phyloP scores from a whole-genome alignment of 1,284 basidiomycete genomes.

The Wolfiporia cocos region DNA sequence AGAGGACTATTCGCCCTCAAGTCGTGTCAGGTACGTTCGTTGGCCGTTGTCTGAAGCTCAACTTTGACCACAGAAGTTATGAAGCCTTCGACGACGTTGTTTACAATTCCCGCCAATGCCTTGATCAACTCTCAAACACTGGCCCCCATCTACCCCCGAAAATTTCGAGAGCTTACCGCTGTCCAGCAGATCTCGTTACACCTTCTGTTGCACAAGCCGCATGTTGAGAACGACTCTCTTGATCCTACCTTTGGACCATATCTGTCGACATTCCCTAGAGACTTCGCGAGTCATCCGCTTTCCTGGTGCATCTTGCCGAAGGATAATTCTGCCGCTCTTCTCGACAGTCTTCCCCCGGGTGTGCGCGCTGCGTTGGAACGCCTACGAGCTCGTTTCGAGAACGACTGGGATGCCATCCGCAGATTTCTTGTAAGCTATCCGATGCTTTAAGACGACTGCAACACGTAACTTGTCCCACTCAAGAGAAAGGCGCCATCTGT shows the following conservation, averaged over 20 bases:
- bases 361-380: constrained; percentile 39
- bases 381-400: constrained; percentile 46
- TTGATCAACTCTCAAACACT: constrained; percentile 71
- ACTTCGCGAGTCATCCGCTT: constrained; percentile 72
- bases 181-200: constrained; percentile 48
- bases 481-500: too few species aligned
- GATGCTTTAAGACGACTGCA: not conserved
- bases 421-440: constrained; percentile 40
- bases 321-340: constrained; percentile 21
- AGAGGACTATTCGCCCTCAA: constrained; percentile 61
- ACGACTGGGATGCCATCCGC: constrained; percentile 50
- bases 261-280: constrained; percentile 62
- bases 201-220: constrained; percentile 33
- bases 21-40: constrained; percentile 36
- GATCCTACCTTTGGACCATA: constrained; percentile 72
- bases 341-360: constrained; percentile 45
- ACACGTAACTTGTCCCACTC: too few species aligned
- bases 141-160: constrained; percentile 24
- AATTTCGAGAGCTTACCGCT: constrained; percentile 38
- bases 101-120: constrained; percentile 63
- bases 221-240: constrained; percentile 29
- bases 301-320: constrained; percentile 51
- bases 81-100: constrained; percentile 52
- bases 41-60: not conserved
- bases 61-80: not conserved